These are phyloP conservation scores for Solanum megistacrolobum DNA, from an alignment of 257 asterid genomes.

Conservation along the genomic window DNA sequence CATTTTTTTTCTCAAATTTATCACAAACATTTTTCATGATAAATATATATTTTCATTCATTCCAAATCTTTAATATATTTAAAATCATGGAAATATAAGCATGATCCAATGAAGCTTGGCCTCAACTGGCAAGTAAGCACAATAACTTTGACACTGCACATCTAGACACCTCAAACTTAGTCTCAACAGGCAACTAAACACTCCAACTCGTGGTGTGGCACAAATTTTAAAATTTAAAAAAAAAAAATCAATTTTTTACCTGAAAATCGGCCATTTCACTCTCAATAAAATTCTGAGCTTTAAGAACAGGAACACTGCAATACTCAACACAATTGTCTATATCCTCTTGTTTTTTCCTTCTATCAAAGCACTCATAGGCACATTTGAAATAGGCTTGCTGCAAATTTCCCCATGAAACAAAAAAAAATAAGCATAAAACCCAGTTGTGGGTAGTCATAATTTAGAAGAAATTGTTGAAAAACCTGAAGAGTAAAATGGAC, in stretches of 20 bases:
- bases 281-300: constrained; percentile 7
- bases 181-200: neutral
- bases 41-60: neutral
- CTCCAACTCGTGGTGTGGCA: neutral
- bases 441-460: neutral
- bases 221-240: rapidly evolving
- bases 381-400: constrained; percentile 8
- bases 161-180: neutral
- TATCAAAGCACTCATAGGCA: constrained; percentile 6
- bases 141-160: neutral
- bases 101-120: no score
- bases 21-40: neutral
- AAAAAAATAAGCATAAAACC: neutral
- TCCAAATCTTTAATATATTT: neutral
- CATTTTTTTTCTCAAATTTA: neutral
- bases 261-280: constrained; percentile 3
- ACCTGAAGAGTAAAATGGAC: constrained; percentile 6
- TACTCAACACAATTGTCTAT: constrained; percentile 2
- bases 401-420: neutral
- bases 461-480: neutral
- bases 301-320: constrained; percentile 4
- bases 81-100: neutral
- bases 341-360: constrained; percentile 1
- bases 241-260: neutral
- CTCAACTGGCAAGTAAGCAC: neutral